Evolutionary conservation across 805 yeast genomes (phyloP), one percentile per base, ranked within the genome.

Genomic region (Ogataea ramenticola): DNA sequence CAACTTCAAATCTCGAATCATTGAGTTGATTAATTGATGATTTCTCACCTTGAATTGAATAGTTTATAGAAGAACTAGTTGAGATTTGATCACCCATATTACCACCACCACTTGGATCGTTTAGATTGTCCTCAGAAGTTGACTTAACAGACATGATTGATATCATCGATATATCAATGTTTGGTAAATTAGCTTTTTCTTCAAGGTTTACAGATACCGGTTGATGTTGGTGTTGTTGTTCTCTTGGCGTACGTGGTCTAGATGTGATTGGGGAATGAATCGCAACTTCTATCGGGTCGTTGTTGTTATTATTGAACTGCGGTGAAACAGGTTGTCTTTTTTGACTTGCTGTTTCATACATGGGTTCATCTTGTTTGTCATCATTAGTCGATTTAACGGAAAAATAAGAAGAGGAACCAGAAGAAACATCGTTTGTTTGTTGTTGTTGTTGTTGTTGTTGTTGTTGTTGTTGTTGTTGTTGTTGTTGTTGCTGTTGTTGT

Each of bases 141-240:
- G 37, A 34, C 12, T 34, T 34, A 11, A 51, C 53, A 36, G 59
- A 51, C 55, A 59, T 55, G 10, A 55, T 51, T 27, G 60, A 56
- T 36, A 54, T 46, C 47, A 56, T 48, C 41, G 61, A 55, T 15
- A 55, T 29, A 37, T 53, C 55, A 1, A 51, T 51, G 14, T 16
- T n/a, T 16, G n/a, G n/a, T n/a, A n/a, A n/a, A n/a, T n/a, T n/a
- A n/a, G n/a, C n/a, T n/a, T n/a, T n/a, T n/a, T n/a, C n/a, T n/a
- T n/a, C n/a, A n/a, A n/a, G n/a, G n/a, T n/a, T n/a, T n/a, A n/a
- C n/a, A n/a, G n/a, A n/a, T n/a, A n/a, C n/a, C n/a, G n/a, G n/a
- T n/a, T n/a, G n/a, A n/a, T n/a, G n/a, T n/a, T n/a, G n/a, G n/a
- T n/a, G n/a, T n/a, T n/a, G n/a, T n/a, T n/a, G n/a, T n/a, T n/a